Conservation (phyloP, 2,329 filamentous ascomycete genomes). For the Dryadomyces quercivorus region DNA sequence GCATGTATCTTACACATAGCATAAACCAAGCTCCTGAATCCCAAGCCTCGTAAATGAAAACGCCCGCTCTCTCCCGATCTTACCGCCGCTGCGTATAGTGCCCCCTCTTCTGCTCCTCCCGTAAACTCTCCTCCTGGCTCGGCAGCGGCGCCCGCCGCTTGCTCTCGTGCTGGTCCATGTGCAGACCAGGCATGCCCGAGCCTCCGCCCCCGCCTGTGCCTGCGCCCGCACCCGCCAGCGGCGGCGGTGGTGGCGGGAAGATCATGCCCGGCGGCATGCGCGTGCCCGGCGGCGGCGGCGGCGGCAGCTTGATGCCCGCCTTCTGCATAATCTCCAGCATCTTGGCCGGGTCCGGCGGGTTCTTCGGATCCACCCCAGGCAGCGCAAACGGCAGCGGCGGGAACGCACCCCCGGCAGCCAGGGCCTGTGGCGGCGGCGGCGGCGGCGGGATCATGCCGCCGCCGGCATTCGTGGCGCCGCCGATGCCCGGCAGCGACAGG, state of each 20-base stretch:
- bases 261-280: slow-evolving; percentile 34
- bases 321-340: slow-evolving; percentile 54
- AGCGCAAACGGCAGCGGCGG: slow-evolving; percentile 34
- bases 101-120: slow-evolving; percentile 59
- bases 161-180: slow-evolving; percentile 23
- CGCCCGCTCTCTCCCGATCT: too few species aligned
- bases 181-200: slow-evolving; percentile 18
- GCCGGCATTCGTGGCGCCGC: slow-evolving; percentile 15
- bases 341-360: slow-evolving; percentile 48
- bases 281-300: slow-evolving; percentile 23
- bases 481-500: slow-evolving; percentile 42
- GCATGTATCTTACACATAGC: not conserved
- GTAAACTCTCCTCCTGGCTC: slow-evolving; percentile 71
- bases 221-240: too few species aligned
- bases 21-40: not conserved
- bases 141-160: slow-evolving; percentile 58
- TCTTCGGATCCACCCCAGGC: slow-evolving; percentile 44
- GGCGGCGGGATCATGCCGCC: slow-evolving; percentile 24
- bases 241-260: slow-evolving; percentile 30
- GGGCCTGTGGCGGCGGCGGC: slow-evolving; percentile 31
- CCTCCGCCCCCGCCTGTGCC: slow-evolving; percentile 14
- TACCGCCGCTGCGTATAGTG: slow-evolving; percentile 39
- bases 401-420: slow-evolving; percentile 25
- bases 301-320: slow-evolving; percentile 49
- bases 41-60: not conserved